Evolutionary conservation across 306 rosid genomes (phyloP), one percentile per base, ranked within the genome.

Genomic region (Glycyrrhiza uralensis): DNA sequence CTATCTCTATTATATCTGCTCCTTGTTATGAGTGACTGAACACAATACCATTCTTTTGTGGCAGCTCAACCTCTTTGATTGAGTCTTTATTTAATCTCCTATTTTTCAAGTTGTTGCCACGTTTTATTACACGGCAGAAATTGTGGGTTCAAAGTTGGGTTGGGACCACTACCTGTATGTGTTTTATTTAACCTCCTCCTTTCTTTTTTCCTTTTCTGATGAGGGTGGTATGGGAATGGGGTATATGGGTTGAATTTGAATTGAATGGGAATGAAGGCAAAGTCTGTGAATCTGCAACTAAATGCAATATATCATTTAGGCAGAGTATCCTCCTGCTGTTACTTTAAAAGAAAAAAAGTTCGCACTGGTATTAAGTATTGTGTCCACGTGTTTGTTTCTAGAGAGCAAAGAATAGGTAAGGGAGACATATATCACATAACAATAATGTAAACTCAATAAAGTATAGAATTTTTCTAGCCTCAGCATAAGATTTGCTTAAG

Each of bases 41-140:
- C 63, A 29, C 69, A 28, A 22, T 19, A 60, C 13, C 72, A 13
- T 20, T 13, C 38, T 59, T 58, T 9, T 35, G 75, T 46, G 79
- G 75, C 46, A 72, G 70, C 41, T 66, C 42, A 26, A 26, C 71
- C 47, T 33, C 76, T 58, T 65, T 35, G 50, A 78, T 78, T 32
- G 29, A 38, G 67, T 44, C 73, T 42, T 63, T n/a, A 32, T 63
- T 79, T 52, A 45, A n/a, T n/a, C n/a, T n/a, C n/a, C n/a, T n/a
- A n/a, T n/a, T n/a, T n/a, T n/a, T n/a, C n/a, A n/a, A n/a, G n/a
- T n/a, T n/a, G n/a, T n/a, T n/a, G n/a, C n/a, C n/a, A n/a, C n/a
- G n/a, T n/a, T n/a, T 63, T 52, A 54, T 60, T 69, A 51, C 45
- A 4, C 10, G 0, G 12, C 42, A 72, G 26, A 78, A 54, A 23